phyloP scores from a whole-genome alignment of 1,284 basidiomycete genomes.

The Ustilago loliicola region DNA sequence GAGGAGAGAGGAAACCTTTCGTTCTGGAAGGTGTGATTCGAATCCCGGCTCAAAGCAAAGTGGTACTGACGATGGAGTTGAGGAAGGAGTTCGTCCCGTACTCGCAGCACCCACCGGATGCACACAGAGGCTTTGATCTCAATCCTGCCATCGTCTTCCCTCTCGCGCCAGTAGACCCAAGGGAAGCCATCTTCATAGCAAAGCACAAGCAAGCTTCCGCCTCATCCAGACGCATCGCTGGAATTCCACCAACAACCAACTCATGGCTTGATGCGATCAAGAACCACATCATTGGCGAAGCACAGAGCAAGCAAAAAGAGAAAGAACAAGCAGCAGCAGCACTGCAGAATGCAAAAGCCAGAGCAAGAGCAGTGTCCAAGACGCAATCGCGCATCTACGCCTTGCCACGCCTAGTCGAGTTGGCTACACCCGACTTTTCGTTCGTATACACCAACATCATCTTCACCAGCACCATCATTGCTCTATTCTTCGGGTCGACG shows the following conservation, averaged over 20 bases:
- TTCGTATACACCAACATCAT: constrained; percentile 98
- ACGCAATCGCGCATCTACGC: constrained; percentile 77
- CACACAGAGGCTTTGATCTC: constrained; percentile 92
- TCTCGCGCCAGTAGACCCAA: constrained; percentile 21
- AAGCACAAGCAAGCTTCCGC: neutral
- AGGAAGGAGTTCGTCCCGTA: constrained; percentile 90
- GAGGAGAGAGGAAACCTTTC: constrained; percentile 36
- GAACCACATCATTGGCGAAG: neutral
- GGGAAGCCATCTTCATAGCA: neutral
- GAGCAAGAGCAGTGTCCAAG: neutral
- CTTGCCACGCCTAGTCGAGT: constrained; percentile 83
- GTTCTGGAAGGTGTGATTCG: constrained; percentile 76
- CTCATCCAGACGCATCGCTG: neutral
- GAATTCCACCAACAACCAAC: neutral
- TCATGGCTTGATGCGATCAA: neutral
- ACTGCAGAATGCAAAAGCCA: neutral
- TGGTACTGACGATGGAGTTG: constrained; percentile 81
- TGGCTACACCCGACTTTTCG: constrained; percentile 96
- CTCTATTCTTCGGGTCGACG: constrained; percentile 91
- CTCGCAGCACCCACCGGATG: constrained; percentile 94
- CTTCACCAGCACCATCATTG: constrained; percentile 71
- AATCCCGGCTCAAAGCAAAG: constrained; percentile 76
- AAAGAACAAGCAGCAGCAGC: neutral
- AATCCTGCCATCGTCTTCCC: constrained; percentile 76
- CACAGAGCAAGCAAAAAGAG: neutral